These are phyloP conservation scores for Penicillium diatomitis DNA, from an alignment of 495 filamentous ascomycete species.

Conservation along the genomic window DNA sequence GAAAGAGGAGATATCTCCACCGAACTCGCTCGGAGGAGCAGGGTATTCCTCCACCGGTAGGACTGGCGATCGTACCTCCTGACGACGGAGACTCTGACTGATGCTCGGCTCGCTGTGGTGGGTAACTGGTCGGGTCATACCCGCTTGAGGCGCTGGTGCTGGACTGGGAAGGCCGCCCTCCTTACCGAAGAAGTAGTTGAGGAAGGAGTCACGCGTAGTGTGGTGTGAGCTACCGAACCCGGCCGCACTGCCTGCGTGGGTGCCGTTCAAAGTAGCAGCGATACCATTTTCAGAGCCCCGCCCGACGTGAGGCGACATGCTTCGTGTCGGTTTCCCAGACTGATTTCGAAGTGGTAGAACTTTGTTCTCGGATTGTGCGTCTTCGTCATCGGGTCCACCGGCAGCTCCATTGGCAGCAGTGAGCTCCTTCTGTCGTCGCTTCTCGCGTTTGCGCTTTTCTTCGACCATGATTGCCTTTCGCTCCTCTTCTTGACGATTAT, in stretches of 20 bases:
- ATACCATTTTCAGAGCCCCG: slow-evolving; percentile 52
- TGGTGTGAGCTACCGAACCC: slow-evolving; percentile 44
- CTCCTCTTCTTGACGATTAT: slow-evolving; percentile 87
- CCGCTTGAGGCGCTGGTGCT: slow-evolving; percentile 20
- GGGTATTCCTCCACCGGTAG: slow-evolving; percentile 35
- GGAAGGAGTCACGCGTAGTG: slow-evolving; percentile 70
- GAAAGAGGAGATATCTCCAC: slow-evolving; percentile 44
- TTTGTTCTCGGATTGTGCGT: slow-evolving; percentile 41
- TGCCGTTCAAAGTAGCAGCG: slow-evolving; percentile 57
- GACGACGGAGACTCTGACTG: slow-evolving; percentile 71
- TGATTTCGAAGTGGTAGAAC: slow-evolving; percentile 50
- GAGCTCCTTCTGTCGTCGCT: slow-evolving; percentile 69
- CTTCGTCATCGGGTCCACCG: slow-evolving; percentile 66
- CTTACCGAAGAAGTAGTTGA: slow-evolving; percentile 98
- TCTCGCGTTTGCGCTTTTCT: slow-evolving; percentile 75
- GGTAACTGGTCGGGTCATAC: slow-evolving; percentile 54
- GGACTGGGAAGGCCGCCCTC: slow-evolving; percentile 53
- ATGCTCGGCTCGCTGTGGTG: slow-evolving; percentile 70
- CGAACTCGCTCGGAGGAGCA: slow-evolving; percentile 25
- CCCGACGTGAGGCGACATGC: slow-evolving; percentile 72
- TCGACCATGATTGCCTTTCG: slow-evolving; percentile 69
- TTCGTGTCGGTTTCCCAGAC: slow-evolving; percentile 52
- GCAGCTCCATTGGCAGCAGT: slow-evolving; percentile 64
- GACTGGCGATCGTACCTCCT: slow-evolving; percentile 45
- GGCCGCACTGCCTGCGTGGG: slow-evolving; percentile 52